Base-by-base conservation (phyloP, 2,329 filamentous ascomycete genomes). In the Colletotrichum tabaci region DNA sequence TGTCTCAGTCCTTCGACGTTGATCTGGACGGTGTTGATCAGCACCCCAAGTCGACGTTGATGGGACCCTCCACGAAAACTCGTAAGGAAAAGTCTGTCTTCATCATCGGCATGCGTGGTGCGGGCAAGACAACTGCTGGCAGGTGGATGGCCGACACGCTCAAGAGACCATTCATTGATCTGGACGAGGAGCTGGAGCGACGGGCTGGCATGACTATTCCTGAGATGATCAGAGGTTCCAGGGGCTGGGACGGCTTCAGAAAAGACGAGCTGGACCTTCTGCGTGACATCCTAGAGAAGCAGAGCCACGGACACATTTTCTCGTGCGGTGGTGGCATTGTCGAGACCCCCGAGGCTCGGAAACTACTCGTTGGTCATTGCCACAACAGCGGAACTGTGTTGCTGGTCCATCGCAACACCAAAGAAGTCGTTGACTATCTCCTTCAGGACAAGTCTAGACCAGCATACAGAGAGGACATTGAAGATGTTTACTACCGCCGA, bases 71-170 rank as follows among this genome's bases (percentile, higher is more conserved):
- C 30, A 44, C 44, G 4, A 63, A 55, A 35, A n/a, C 9, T 35
- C 46, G 21, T 18, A 74, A 79, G 42, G 82, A 89, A 76, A 88
- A 89, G 58, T 98, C 95, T 0, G 92, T 98, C 62, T 95, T 98
- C 83, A 92, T 99, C 72, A 96, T 99, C 75, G 96, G 96, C 12
- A 99, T 99, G 96, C 91, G 96, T 75, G 96, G 96, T 67, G 96
- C 95, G 50, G 96, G 96, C 35, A 99, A 99, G 85, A 98, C 96
- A 0, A 99, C 96, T 0, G 93, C 94, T 46, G 96, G 96, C 64
- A 89, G 90, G 16, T 98, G 95, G 94, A 92, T 96, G 77, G 91
- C 93, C 0, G 89, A 89, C 72, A 88, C 93, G 38, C 85, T 98
- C 1, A 89, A 91, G 61, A 91, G 94, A 79, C 91, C 93, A 8